Evolutionary conservation across 306 rosid species (phyloP).

Genomic region (Cucumis cinereus): DNA sequence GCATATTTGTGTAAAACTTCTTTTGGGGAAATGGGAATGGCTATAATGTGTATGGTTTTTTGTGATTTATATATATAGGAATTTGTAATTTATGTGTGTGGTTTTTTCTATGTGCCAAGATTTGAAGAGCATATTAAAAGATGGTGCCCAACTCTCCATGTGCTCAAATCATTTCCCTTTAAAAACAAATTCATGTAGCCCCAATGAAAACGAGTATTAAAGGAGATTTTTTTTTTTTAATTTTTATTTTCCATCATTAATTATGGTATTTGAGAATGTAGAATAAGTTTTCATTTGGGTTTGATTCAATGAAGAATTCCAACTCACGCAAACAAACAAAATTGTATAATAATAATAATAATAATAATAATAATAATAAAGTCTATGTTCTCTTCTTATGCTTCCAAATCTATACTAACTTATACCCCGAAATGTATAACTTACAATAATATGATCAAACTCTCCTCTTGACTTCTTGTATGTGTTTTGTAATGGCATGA

Average conservation of each 20-base stretch:
- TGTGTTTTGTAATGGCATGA: too few species aligned
- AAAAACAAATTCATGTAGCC: neutral
- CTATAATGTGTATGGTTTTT: constrained; percentile 53
- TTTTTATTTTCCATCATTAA: neutral
- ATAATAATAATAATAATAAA: neutral
- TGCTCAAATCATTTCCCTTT: constrained; percentile 39
- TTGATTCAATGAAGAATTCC: constrained; percentile 2
- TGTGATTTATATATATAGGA: constrained; percentile 10
- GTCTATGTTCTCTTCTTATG: too few species aligned
- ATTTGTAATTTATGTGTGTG: neutral
- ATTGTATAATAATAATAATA: neutral
- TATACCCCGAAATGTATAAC: too few species aligned
- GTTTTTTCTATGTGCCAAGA: constrained; percentile 21
- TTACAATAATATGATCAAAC: too few species aligned
- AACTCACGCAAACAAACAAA: neutral
- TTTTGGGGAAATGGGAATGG: constrained; percentile 56
- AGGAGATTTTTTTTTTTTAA: neutral
- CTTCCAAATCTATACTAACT: too few species aligned
- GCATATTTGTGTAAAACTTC: constrained; percentile 33
- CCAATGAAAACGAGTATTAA: neutral
- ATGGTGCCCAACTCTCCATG: constrained; percentile 30
- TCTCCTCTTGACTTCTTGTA: too few species aligned
- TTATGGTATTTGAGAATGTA: neutral
- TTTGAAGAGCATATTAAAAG: neutral
- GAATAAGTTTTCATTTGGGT: neutral